Percentiles rank a stretch among this genome's conserved stretches.
These are phyloP conservation scores for Globisporangium abappressorium DNA, from an alignment of 352 stramenopile genomes.

Conservation along the genomic window DNA sequence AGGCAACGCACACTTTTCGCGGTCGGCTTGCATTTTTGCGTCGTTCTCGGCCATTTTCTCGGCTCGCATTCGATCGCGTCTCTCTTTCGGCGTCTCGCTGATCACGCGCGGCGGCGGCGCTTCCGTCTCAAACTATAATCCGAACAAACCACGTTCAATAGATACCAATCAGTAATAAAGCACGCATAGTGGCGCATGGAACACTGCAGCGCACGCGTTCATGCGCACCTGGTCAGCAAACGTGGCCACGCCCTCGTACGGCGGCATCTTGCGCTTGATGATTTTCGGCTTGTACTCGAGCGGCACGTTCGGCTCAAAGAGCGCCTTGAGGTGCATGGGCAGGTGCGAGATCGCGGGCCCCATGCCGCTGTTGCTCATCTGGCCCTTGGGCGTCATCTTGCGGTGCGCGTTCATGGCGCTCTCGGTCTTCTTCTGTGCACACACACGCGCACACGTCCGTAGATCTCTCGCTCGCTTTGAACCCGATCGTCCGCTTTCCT, in stretches of 20 bases:
- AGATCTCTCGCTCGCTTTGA: neutral
- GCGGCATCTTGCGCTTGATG: slow-evolving; percentile 86
- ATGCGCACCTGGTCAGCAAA: slow-evolving; percentile 35
- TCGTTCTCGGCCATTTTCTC: slow-evolving; percentile 66
- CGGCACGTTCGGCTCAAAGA: slow-evolving; percentile 80
- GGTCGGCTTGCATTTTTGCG: slow-evolving; percentile 58
- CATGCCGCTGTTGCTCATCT: slow-evolving; percentile 88
- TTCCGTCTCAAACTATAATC: slow-evolving; percentile 56
- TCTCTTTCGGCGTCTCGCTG: slow-evolving; percentile 77
- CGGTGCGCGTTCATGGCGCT: slow-evolving; percentile 53
- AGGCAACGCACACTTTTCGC: slow-evolving; percentile 48
- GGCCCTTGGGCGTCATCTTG: slow-evolving; percentile 88
- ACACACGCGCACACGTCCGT: neutral
- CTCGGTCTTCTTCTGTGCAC: neutral
- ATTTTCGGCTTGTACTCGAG: slow-evolving; percentile 69
- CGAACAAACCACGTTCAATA: neutral
- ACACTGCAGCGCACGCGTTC: neutral
- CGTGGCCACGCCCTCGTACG: slow-evolving; percentile 54
- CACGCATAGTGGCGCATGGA: neutral
- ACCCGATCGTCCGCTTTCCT: neutral
- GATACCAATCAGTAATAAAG: neutral
- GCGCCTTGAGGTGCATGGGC: slow-evolving; percentile 69
- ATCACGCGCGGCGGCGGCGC: slow-evolving; percentile 52
- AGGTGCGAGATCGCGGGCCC: slow-evolving; percentile 80
- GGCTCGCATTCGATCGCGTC: slow-evolving; percentile 49